Conservation (phyloP, 345 rosid genomes). For the Ailanthus altissimus region DNA sequence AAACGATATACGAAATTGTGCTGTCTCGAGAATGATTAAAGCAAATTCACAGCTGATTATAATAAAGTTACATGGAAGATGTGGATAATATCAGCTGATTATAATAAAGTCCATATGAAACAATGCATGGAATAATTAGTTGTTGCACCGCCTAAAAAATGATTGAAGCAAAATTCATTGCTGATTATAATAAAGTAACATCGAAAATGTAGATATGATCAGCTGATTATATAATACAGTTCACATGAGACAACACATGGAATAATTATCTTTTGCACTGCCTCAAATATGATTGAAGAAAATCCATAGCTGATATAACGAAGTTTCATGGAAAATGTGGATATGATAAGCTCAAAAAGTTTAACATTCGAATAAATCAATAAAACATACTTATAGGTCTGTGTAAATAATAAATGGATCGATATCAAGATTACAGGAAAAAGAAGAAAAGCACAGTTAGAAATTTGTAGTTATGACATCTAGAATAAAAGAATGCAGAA, state of each 20-base stretch:
- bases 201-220: too few species aligned
- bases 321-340: neutral
- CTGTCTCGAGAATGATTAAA: neutral
- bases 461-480: neutral
- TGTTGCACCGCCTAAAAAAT: too few species aligned
- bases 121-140: too few species aligned
- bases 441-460: neutral
- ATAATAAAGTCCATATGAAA: too few species aligned
- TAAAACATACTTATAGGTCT: neutral
- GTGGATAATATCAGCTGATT: too few species aligned
- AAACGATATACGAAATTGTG: neutral
- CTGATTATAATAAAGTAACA: too few species aligned
- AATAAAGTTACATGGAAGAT: neutral
- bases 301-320: neutral
- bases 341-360: neutral
- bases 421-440: neutral
- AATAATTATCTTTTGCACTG: neutral
- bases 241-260: neutral
- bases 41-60: neutral
- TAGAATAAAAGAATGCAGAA: neutral
- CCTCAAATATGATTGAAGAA: neutral
- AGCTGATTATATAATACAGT: too few species aligned
- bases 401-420: neutral
- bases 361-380: neutral
- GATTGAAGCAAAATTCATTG: too few species aligned